Percentiles rank a stretch among this genome's conserved stretches.
phyloP scores from a whole-genome alignment of 1,139 yeast species.

The Keqinozyma sinolaborantium region DNA sequence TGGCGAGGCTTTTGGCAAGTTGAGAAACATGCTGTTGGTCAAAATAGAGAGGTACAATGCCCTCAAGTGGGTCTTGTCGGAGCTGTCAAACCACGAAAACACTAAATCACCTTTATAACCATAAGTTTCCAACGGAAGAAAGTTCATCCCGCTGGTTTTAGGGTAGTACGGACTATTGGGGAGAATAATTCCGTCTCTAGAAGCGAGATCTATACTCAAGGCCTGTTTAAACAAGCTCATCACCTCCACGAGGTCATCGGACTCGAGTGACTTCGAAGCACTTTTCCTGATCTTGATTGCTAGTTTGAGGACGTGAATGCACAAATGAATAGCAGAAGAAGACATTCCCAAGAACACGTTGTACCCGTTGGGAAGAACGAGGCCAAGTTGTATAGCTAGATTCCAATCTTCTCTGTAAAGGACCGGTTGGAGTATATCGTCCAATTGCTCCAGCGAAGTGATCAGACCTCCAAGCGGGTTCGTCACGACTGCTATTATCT shows the following conservation, averaged over 20 bases:
- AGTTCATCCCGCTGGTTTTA: constrained; percentile 11
- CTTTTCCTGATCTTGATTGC: constrained; percentile 9
- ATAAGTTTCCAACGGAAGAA: constrained; percentile 13
- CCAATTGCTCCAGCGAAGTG: constrained; percentile 9
- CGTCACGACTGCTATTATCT: constrained; percentile 15
- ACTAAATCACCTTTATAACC: constrained; percentile 11
- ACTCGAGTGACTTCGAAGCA: constrained; percentile 5
- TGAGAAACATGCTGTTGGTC: constrained; percentile 8
- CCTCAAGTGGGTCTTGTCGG: constrained; percentile 13
- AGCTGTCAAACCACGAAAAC: constrained; percentile 15
- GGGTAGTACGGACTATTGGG: constrained; percentile 12
- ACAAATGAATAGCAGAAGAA: constrained; percentile 9
- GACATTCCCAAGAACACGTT: constrained; percentile 14
- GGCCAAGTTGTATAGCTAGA: constrained; percentile 15
- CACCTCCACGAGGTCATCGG: constrained; percentile 10
- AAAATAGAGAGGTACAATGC: constrained; percentile 11
- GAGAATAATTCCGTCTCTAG: constrained; percentile 10
- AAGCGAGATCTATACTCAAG: constrained; percentile 9
- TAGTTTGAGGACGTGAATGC: constrained; percentile 11
- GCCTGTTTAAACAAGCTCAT: constrained; percentile 9
- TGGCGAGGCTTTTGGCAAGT: constrained; percentile 7
- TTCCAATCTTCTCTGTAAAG: constrained; percentile 19
- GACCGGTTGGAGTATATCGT: constrained; percentile 12
- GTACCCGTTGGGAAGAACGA: constrained; percentile 13
- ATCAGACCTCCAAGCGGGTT: constrained; percentile 16